Evolutionary conservation across 495 filamentous ascomycete species (phyloP).

Genomic region (Lepidopterella palustris): DNA sequence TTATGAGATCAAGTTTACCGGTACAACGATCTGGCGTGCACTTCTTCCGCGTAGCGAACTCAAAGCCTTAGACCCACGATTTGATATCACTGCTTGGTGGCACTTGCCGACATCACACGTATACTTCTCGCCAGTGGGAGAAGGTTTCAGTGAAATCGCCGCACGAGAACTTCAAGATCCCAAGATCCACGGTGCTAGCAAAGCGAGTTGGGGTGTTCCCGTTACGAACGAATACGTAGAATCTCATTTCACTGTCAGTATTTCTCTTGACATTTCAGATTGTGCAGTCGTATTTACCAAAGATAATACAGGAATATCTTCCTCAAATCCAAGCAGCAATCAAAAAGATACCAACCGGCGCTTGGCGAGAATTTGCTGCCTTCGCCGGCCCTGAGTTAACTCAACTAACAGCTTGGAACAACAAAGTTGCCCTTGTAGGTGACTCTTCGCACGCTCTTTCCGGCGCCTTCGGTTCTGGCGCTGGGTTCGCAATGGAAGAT

Average conservation of each 20-base stretch:
- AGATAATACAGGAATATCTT: no score
- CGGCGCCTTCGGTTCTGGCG: not conserved
- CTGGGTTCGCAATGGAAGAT: not conserved
- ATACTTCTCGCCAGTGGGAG: no score
- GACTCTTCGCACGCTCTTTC: not conserved
- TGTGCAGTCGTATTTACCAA: no score
- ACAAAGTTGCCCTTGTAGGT: not conserved
- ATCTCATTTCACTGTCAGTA: conserved; percentile 42
- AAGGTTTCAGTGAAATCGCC: no score
- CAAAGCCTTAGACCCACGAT: not conserved
- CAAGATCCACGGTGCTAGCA: no score
- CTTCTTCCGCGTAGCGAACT: not conserved
- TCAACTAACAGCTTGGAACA: not conserved
- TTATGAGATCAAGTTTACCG: not conserved
- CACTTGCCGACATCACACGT: not conserved
- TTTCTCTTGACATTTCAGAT: no score
- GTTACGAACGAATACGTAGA: conserved; percentile 42
- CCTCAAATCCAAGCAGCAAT: not conserved
- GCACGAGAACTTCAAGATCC: no score
- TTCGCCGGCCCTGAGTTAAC: not conserved
- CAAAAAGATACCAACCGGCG: not conserved
- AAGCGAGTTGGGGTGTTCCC: conserved; percentile 45
- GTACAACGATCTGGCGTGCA: not conserved
- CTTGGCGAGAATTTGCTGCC: not conserved
- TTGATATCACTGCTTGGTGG: not conserved